Evolutionary conservation across 352 stramenopile genomes (phyloP).

Genomic region (Phytophthora hibernalis): DNA sequence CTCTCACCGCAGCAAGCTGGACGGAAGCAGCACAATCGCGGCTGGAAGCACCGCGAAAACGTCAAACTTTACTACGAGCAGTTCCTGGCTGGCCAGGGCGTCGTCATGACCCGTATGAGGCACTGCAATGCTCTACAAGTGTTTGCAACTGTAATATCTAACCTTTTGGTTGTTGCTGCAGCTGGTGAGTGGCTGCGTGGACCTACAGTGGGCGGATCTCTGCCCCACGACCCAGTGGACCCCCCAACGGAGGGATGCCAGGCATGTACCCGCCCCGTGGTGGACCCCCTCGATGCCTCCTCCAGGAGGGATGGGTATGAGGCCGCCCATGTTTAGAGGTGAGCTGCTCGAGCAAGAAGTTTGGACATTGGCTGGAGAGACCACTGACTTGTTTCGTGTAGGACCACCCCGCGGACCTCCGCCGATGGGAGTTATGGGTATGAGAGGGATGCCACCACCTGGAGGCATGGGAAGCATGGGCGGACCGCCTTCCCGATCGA

Average conservation of each 20-base stretch:
- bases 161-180: constrained; percentile 27
- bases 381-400: constrained; percentile 13
- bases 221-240: constrained; percentile 57
- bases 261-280: constrained; percentile 75
- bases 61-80: constrained; percentile 95
- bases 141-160: not conserved
- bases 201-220: constrained; percentile 40
- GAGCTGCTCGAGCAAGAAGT: constrained; percentile 1
- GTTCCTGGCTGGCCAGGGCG: constrained; percentile 79
- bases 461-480: constrained; percentile 38
- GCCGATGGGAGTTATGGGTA: constrained; percentile 48
- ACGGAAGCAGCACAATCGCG: constrained; percentile 94
- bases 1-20: constrained; percentile 77
- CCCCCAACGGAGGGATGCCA: constrained; percentile 41
- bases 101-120: constrained; percentile 78
- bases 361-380: not conserved
- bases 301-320: constrained; percentile 58
- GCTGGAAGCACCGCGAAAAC: constrained; percentile 96
- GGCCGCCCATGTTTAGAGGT: constrained; percentile 76
- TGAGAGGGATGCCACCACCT: constrained; percentile 37
- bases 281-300: constrained; percentile 73
- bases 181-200: constrained; percentile 79
- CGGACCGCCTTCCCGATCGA: constrained; percentile 59
- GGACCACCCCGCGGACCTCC: constrained; percentile 62
- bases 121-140: not conserved